Evolutionary conservation across 2,329 filamentous ascomycete species (phyloP), one percentile per base, ranked within the genome.

Genomic region (Botrytis aclada): DNA sequence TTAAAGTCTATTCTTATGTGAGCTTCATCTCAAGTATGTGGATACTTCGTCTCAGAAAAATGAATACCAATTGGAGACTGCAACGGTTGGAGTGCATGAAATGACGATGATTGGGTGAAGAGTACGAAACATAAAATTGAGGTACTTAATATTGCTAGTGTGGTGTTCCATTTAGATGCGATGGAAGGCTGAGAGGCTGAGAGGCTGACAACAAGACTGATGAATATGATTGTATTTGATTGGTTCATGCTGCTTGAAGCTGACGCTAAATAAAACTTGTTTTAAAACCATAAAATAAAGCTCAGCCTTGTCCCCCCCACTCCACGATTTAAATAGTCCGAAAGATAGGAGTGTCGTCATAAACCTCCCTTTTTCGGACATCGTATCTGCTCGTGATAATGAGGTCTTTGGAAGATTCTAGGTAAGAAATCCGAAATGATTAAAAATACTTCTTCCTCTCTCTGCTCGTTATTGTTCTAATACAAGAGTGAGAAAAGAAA

Each of bases 321-420:
- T 56, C n/a, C 22, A 37, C 20, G 39, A 69, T 41, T 37, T 43
- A 32, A 22, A 69, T 43, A 66, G 29, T 18, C 29, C 41, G 18
- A 65, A 18, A 45, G 7, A 37, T 25, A 60, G 37, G 39, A 69
- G 41, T 22, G 20, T 69, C 22, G 54, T 45, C 16, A 45, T 22
- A n/a, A 43, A 45, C 70, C 61, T 71, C 45, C 45, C 34, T 51
- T 58, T 45, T 61, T 62, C 41, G 37, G 8, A 51, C 20, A 37
- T 51, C 37, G 39, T 66, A 45, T 58, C 18, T 56, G n/a, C n/a
- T 56, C n/a, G 29, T 51, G 79, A 81, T 80, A 75, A 89, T 89
- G 88, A 85, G 85, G 81, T 83, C 85, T 75, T 82, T 88, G 80
- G 83, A 84, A 75, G 87, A 89, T 76, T 84, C 85, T 79, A 87